Base-by-base conservation (phyloP, 2,329 filamentous ascomycete genomes). In the Didymella lethalis region DNA sequence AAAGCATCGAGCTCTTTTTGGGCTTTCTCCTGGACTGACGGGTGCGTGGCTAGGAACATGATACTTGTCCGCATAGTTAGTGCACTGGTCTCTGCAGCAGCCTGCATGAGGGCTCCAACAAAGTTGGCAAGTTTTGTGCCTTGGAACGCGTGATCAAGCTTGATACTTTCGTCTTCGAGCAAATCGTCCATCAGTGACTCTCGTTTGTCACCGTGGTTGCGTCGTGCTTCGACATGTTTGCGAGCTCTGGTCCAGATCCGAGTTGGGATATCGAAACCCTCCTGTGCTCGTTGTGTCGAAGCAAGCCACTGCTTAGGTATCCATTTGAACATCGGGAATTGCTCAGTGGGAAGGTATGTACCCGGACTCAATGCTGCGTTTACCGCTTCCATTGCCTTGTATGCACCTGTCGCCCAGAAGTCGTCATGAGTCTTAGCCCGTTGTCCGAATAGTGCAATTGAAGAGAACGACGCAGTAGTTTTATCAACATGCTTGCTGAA, bases 401-500 rank as follows among this genome's bases (percentile, higher is more conserved):
- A 68, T 29, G 57, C 60, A 34, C 38, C 57, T 54, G 38, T 65
- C 56, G 68, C 63, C 68, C 69, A 72, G 55, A 70, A 70, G 23
- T 62, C 61, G 53, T 67, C 61, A 16, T 43, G 41, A 49, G 57
- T 45, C 28, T 28, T 61, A 0, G 64, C 69, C 31, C 67, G 66
- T 48, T 72, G 65, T 45, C 69, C 68, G 51, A 55, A 68, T 2
- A 69, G 36, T 16, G 57, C 52, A 55, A 71, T 69, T 18, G 63
- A 38, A 12, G 65, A 56, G 26, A 66, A 61, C 14, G 68, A 70
- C 53, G 64, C 66, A 54, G 57, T 69, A 10, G 62, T 38, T 29
- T 66, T 55, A 16, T 66, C 50, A 38, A 70, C 20, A 48, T 66
- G 65, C 20, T 61, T 67, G 44, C 53, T 63, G 46, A 82, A 85